Evolutionary conservation across 139 green algal genomes (phyloP).

Genomic region (Volvox reticuliferus): DNA sequence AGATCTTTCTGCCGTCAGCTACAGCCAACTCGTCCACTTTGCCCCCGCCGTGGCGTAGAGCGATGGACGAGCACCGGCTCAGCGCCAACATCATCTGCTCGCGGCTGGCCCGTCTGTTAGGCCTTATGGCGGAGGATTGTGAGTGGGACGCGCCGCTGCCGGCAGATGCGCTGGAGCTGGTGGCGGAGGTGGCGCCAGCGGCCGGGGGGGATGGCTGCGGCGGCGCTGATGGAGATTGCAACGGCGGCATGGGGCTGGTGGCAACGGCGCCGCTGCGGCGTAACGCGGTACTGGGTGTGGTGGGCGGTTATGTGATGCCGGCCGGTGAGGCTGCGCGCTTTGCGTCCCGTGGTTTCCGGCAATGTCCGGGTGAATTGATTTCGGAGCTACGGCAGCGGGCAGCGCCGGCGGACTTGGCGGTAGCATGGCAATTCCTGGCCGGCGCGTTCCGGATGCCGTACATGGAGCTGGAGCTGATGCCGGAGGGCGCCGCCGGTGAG

Average conservation of each 20-base stretch:
- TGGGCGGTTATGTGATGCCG: constrained; percentile 34
- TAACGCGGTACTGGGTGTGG: constrained; percentile 9
- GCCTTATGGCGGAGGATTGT: not conserved
- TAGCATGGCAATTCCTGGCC: constrained; percentile 24
- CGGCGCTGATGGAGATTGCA: too few species aligned
- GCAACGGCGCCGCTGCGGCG: not conserved
- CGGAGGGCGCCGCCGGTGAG: constrained; percentile 9
- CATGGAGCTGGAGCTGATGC: constrained; percentile 7
- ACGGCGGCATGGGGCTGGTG: not conserved
- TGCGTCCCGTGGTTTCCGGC: constrained; percentile 9
- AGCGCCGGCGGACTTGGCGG: not conserved
- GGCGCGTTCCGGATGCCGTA: constrained; percentile 14
- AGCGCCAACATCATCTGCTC: constrained; percentile 1
- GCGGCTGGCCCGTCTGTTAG: not conserved
- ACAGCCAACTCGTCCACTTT: not conserved
- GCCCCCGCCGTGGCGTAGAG: not conserved
- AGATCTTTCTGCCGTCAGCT: not conserved
- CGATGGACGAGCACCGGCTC: not conserved
- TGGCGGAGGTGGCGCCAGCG: not conserved
- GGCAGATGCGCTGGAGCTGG: not conserved
- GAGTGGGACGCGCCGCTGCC: constrained; percentile 25
- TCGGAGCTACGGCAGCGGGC: constrained; percentile 4
- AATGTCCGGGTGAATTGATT: not conserved
- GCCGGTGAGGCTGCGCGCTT: not conserved
- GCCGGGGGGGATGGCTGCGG: not conserved